A percentile compares a stretch with the other conserved stretches of the same genome.
These are phyloP conservation scores for Ophiosphaerella narmari DNA, from an alignment of 2,329 filamentous ascomycete species.

Conservation along the genomic window DNA sequence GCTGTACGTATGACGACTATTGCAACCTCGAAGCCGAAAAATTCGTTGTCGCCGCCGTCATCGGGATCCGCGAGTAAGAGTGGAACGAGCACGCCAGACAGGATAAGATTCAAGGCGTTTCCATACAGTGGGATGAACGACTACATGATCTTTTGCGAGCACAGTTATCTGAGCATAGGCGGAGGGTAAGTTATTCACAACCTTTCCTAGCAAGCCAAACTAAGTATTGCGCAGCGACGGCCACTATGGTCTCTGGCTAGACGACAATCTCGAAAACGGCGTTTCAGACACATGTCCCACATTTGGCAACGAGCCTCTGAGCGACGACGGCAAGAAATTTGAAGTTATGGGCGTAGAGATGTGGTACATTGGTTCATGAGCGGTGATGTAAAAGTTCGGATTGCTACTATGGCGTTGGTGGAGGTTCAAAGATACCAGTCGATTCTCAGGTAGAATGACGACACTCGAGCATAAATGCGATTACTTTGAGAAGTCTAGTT, in stretches of 20 bases:
- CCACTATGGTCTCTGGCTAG: constrained; percentile 91
- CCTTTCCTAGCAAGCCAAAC: neutral
- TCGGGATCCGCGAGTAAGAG: constrained; percentile 44
- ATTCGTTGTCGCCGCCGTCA: constrained; percentile 33
- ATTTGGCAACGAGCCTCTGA: constrained; percentile 92
- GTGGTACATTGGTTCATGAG: constrained; percentile 76
- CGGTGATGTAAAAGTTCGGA: neutral
- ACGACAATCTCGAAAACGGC: constrained; percentile 81
- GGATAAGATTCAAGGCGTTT: constrained; percentile 94
- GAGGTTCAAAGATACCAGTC: neutral
- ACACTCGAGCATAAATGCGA: neutral
- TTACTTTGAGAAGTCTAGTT: too few relatives aligned
- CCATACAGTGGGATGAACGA: constrained; percentile 96
- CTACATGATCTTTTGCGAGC: constrained; percentile 93
- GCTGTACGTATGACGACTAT: constrained; percentile 66
- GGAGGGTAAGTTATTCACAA: constrained; percentile 61
- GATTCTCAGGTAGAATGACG: constrained; percentile 2
- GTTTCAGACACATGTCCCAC: constrained; percentile 84
- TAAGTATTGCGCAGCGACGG: constrained; percentile 62
- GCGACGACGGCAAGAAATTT: constrained; percentile 91
- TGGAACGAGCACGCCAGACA: constrained; percentile 66
- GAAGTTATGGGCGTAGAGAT: constrained; percentile 88
- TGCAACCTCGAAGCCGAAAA: constrained; percentile 24
- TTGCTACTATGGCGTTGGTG: neutral
- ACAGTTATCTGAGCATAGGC: constrained; percentile 81